Evolutionary conservation across 768 basidiomycete species (phyloP), one percentile per base, ranked within the genome.

Genomic region (Mrakia frigida): DNA sequence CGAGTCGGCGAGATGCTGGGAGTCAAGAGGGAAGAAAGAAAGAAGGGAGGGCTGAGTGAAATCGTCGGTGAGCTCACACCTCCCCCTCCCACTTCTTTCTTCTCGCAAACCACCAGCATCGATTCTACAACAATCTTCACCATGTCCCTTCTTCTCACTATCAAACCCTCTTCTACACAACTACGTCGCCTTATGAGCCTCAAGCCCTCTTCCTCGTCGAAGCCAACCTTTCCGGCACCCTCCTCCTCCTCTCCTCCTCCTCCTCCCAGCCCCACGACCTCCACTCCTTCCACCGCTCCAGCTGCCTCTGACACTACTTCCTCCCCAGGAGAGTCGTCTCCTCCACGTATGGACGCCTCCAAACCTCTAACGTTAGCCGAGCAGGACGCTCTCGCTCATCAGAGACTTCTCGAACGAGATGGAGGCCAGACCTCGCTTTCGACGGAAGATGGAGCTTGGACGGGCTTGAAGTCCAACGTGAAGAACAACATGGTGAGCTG

Each of bases 401-500:
- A 39, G 37, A 25, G 13, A 39, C 21, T 68, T 39, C 65, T 68
- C 39, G 65, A 68, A 13, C 65, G 65, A 13, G 65, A 68, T 23
- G 65, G 65, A 25, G 65, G 65, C 2, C 35, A 35, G 25, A 10
- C 65, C 39, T 39, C 35, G 18, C 18, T 68, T 18, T n/a, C 33
- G 37, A 39, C 39, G 21, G 63, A 39, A 11, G 65, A 68, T n/a
- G 65, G 63, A 65, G 21, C 31, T 21, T 68, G 39, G 35, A 39
- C 25, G 35, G 65, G 65, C 6, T 11, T 68, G 37, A 41, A 39
- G 25, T 39, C 23, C 39, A 43, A 68, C 37, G 65, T 68, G 6
- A 68, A 41, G 65, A 37, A 68, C 39, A 68, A 68, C 65, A 68
- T 68, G 65, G 65, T 41, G 65, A 68, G 65, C 7, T 18, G 16